A percentile compares a stretch with the other conserved stretches of the same genome.
Evolutionary conservation across 495 filamentous ascomycete species (phyloP).

Genomic region (Penicillium odoratum): DNA sequence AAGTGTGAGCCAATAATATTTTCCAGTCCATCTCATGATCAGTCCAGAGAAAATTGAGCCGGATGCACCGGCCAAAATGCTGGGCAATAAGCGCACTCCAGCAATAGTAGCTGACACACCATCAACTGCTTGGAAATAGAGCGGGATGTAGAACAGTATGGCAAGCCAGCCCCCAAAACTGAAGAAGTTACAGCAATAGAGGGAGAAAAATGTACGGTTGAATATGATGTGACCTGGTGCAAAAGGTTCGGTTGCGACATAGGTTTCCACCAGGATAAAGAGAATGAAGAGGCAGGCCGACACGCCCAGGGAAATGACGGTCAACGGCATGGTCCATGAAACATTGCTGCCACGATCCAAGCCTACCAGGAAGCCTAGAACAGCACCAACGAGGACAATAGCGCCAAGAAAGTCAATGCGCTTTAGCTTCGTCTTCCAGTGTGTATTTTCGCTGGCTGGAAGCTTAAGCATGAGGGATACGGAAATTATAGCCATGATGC

Average conservation of each 20-base stretch:
- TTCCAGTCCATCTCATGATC: slow-evolving; percentile 74
- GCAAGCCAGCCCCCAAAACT: slow-evolving; percentile 66
- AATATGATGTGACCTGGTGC: slow-evolving; percentile 81
- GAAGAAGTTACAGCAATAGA: slow-evolving; percentile 77
- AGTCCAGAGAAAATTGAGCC: slow-evolving; percentile 70
- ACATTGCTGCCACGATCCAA: slow-evolving; percentile 79
- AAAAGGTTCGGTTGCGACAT: slow-evolving; percentile 73
- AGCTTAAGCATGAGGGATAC: slow-evolving; percentile 65
- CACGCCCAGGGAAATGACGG: slow-evolving; percentile 57
- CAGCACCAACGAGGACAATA: slow-evolving; percentile 65
- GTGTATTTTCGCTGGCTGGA: slow-evolving; percentile 51
- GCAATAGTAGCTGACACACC: slow-evolving; percentile 64
- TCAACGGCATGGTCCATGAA: slow-evolving; percentile 61
- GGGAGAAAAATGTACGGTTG: slow-evolving; percentile 63
- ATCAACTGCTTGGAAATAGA: slow-evolving; percentile 77
- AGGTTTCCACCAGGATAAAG: slow-evolving; percentile 71
- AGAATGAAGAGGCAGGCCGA: slow-evolving; percentile 61
- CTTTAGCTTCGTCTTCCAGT: slow-evolving; percentile 66
- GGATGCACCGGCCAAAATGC: slow-evolving; percentile 59
- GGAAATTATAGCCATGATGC: slow-evolving; percentile 62
- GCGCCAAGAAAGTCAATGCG: slow-evolving; percentile 82
- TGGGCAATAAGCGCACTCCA: slow-evolving; percentile 67
- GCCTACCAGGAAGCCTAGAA: slow-evolving; percentile 70
- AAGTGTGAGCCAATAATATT: slow-evolving; percentile 75
- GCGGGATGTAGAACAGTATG: slow-evolving; percentile 71